Evolutionary conservation across 2,329 filamentous ascomycete species (phyloP).

Genomic region (Colletotrichum sojae): DNA sequence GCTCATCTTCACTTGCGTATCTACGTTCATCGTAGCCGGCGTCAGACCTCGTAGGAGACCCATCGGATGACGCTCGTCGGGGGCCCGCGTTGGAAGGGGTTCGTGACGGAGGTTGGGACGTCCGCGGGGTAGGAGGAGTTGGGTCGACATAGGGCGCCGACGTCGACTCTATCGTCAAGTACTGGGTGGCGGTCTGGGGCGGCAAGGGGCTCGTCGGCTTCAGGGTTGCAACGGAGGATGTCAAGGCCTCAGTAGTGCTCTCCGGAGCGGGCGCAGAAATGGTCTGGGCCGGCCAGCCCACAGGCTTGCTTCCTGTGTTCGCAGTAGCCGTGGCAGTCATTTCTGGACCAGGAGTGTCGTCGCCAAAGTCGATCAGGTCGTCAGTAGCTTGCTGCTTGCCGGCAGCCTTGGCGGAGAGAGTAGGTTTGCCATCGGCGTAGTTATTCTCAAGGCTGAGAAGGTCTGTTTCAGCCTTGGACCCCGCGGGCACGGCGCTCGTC

Average conservation of each 20-base stretch:
- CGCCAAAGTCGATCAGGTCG: conserved; percentile 41
- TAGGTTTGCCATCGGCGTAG: conserved; percentile 4
- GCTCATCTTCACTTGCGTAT: conserved; percentile 72
- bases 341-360: conserved; percentile 6
- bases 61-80: conserved; percentile 59
- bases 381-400: conserved; percentile 34
- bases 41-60: conserved; percentile 69
- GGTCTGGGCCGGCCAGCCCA: conserved; percentile 17
- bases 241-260: conserved; percentile 51
- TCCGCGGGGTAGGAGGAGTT: conserved; percentile 69
- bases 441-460: conserved; percentile 19
- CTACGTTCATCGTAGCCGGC: conserved; percentile 70
- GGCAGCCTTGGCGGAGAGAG: conserved; percentile 29
- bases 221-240: conserved; percentile 64
- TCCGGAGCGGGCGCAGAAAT: not conserved
- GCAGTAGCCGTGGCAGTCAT: not conserved
- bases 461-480: conserved; percentile 38
- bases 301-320: not conserved
- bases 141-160: conserved; percentile 67
- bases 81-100: conserved; percentile 69
- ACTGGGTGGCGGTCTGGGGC: conserved; percentile 55
- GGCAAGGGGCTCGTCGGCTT: conserved; percentile 60
- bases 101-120: conserved; percentile 71
- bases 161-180: conserved; percentile 62
- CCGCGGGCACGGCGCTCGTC: conserved; percentile 41